phyloP scores from a whole-genome alignment of 495 filamentous ascomycete species.

The Neurospora sp. region DNA sequence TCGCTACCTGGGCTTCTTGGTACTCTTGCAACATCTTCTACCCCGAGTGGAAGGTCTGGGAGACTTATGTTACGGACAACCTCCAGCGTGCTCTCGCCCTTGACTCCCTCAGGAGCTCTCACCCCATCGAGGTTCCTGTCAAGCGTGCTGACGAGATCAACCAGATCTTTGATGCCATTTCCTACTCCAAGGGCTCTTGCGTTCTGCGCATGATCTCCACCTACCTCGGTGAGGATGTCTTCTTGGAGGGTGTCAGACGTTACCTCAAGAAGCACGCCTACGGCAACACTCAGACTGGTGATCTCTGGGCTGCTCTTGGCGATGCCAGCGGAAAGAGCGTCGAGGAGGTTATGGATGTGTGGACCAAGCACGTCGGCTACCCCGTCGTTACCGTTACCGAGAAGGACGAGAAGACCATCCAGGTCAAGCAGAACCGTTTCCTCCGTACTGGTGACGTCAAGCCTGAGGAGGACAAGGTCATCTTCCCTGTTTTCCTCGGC shows the following conservation, averaged over 20 bases:
- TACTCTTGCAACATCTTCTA: conserved; percentile 79
- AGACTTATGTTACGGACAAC: conserved; percentile 84
- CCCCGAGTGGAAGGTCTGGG: conserved; percentile 99
- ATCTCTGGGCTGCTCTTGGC: conserved; percentile 83
- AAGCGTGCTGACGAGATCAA: conserved; percentile 93
- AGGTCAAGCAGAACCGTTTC: conserved; percentile 67
- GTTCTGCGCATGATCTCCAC: conserved; percentile 97
- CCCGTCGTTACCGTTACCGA: conserved; percentile 64
- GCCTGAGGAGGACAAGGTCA: conserved; percentile 69
- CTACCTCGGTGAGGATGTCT: conserved; percentile 84
- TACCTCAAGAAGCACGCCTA: conserved; percentile 97
- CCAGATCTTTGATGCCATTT: conserved; percentile 98
- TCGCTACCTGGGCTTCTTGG: conserved; percentile 80
- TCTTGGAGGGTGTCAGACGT: conserved; percentile 82
- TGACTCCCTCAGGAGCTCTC: conserved; percentile 86
- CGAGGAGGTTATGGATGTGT: conserved; percentile 64
- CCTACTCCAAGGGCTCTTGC: conserved; percentile 92
- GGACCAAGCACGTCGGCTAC: conserved; percentile 71
- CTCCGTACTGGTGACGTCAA: conserved; percentile 69
- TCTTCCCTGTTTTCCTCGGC: conserved; percentile 64
- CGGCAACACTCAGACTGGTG: conserved; percentile 71
- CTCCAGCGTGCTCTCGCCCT: conserved; percentile 78
- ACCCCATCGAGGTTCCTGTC: conserved; percentile 95
- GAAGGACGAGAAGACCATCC: conserved; percentile 46
- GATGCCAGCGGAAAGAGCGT: conserved; percentile 89